Percentiles rank a stretch among this genome's conserved stretches.
phyloP scores from a whole-genome alignment of 225 moss, liverwort and hornwort genomes.

The Pseudisothecium myosuroides region DNA sequence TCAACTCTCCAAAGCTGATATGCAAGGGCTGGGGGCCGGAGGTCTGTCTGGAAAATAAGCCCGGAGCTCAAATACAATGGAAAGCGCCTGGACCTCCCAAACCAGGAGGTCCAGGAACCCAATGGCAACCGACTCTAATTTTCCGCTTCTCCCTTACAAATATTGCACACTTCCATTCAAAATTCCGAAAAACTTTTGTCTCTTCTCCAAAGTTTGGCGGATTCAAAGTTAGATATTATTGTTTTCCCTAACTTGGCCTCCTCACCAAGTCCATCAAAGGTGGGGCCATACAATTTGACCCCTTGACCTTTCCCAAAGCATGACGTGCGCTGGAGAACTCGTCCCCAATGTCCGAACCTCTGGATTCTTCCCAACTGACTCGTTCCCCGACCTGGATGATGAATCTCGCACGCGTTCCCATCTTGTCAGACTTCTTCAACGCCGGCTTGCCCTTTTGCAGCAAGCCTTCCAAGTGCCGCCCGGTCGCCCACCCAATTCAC shows the following conservation, averaged over 20 bases:
- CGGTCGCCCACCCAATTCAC: background rate
- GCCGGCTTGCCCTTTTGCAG: background rate
- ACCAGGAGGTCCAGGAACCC: no score
- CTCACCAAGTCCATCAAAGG: background rate
- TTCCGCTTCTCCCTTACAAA: no score
- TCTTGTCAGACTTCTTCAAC: background rate
- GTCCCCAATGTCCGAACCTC: background rate
- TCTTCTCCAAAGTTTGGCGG: background rate
- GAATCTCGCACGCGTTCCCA: background rate
- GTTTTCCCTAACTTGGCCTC: background rate
- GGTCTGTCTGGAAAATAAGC: no score
- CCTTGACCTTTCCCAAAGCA: background rate
- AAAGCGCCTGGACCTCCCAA: no score
- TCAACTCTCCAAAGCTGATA: no score
- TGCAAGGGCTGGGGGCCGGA: no score
- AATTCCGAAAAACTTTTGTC: accelerated
- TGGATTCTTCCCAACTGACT: background rate
- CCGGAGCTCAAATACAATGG: no score
- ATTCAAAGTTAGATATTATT: background rate
- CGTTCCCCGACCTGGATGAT: background rate
- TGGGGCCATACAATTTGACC: background rate
- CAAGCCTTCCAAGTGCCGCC: background rate
- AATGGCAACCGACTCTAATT: no score
- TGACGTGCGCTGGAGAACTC: background rate
- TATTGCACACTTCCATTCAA: background rate